Percentiles rank a stretch among this genome's conserved stretches.
phyloP scores from a whole-genome alignment of 2,329 filamentous ascomycete species.

The Monosporascus ibericus region DNA sequence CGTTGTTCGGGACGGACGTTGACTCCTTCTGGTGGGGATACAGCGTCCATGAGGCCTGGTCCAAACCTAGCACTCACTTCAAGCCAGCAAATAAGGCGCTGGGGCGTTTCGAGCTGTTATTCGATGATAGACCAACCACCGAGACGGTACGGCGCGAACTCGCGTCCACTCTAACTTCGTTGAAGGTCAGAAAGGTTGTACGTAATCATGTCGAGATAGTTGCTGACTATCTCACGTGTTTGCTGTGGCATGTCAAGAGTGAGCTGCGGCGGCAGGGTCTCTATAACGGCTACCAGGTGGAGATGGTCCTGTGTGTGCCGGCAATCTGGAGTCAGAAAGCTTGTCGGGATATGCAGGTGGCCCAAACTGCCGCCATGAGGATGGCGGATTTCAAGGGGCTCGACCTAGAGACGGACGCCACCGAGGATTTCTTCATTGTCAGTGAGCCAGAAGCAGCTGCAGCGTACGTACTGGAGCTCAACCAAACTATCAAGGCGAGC shows the following conservation, averaged over 20 bases:
- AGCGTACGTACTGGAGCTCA: slow-evolving; percentile 15
- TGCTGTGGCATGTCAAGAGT: slow-evolving; percentile 4
- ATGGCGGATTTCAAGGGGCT: slow-evolving; percentile 8
- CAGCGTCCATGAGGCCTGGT: slow-evolving; percentile 7
- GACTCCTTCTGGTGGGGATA: slow-evolving; percentile 10
- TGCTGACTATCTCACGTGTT: slow-evolving; percentile 4
- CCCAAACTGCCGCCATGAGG: slow-evolving; percentile 10
- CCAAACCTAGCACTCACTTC: slow-evolving; percentile 2
- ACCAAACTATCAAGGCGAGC: slow-evolving; percentile 2
- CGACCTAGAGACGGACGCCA: slow-evolving; percentile 5
- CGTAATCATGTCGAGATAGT: too few species aligned
- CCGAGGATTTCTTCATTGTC: slow-evolving; percentile 24
- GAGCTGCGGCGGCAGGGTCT: slow-evolving; percentile 4
- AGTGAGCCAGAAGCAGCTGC: slow-evolving; percentile 24
- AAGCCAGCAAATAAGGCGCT: slow-evolving; percentile 3
- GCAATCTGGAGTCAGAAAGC: slow-evolving; percentile 16
- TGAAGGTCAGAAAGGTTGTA: background rate
- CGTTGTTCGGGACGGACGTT: slow-evolving; percentile 1
- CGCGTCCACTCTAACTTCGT: background rate
- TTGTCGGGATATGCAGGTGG: slow-evolving; percentile 14
- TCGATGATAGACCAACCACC: slow-evolving; percentile 4
- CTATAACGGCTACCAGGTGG: slow-evolving; percentile 5
- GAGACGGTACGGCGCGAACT: slow-evolving; percentile 3
- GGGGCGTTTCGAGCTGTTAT: slow-evolving; percentile 9
- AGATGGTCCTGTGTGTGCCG: slow-evolving; percentile 14